Evolutionary conservation across 1,284 basidiomycete species (phyloP), one percentile per base, ranked within the genome.

Genomic region (Ustilago trichophora): DNA sequence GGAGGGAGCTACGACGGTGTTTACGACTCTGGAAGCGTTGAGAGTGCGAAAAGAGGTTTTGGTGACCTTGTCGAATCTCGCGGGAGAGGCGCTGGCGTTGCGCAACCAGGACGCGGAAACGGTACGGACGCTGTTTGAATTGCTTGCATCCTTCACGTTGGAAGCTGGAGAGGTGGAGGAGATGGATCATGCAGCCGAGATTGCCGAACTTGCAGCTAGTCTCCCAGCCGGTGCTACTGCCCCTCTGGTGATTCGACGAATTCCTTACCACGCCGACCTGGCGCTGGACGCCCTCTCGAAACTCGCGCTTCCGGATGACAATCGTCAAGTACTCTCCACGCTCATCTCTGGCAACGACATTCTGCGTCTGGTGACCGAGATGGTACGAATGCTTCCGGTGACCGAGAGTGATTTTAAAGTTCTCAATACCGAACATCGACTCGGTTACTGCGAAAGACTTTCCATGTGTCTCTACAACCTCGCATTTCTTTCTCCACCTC

Each of bases 221-320:
- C 25, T 57, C 13, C 63, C 68, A 25, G 46, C 56, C 0, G 62
- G 59, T 18, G 49, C 47, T 2, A 31, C 33, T 31, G 32, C 56
- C 6, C 68, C 68, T 2, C 41, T 43, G 3, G 54, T 65, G 26
- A 41, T 54, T 7, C 41, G 58, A 13, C 46, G 64, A 21, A 77
- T 81, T 22, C 87, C 90, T 0, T 82, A 85, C 38, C 84, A 90
- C 51, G 85, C 88, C 29, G 91, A 93, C 66, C 81, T 88, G 31
- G 91, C 93, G 8, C 84, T 97, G 46, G 91, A 96, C 67, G 88
- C 89, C 1, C 90, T 95, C 72, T 89, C 90, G 12, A 86, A 88
- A 36, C 83, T 96, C 50, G 87, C 88, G 22, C 88, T 90, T 45
- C 84, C 85, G 7, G 94, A 98, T 81, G 83, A 84, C 33, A 96